Percentiles rank a stretch among this genome's conserved stretches.
Conservation (phyloP, 805 yeast genomes). For the Komagataella mondaviorum region DNA sequence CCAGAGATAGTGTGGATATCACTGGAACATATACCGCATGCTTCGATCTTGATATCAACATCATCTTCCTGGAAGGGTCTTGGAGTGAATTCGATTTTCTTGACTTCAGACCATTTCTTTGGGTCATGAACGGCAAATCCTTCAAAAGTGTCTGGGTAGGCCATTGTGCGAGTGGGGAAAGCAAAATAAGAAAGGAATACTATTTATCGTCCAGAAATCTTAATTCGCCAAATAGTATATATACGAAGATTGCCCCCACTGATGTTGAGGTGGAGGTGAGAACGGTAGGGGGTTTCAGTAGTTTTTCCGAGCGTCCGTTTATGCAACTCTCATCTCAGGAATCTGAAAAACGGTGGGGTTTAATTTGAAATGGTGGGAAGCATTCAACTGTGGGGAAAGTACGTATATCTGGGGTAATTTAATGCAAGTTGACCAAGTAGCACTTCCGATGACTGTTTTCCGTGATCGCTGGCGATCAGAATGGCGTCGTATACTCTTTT, state of each 20-base stretch:
- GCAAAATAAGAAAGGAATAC: too few relatives aligned
- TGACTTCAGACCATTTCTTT: conserved; percentile 10
- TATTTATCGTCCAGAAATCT: too few relatives aligned
- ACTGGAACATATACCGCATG: conserved; percentile 37
- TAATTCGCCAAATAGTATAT: neutral
- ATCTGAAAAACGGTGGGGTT: neutral
- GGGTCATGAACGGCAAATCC: conserved; percentile 15
- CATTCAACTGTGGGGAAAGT: neutral
- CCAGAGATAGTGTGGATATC: conserved; percentile 32
- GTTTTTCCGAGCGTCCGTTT: neutral
- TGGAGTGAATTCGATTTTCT: conserved; percentile 9
- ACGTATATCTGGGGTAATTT: neutral
- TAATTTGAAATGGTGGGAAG: neutral
- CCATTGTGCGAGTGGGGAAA: neutral
- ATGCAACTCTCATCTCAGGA: neutral
- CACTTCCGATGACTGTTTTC: too few relatives aligned
- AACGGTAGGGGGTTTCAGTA: neutral
- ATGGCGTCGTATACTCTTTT: neutral
- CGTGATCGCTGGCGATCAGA: neutral
- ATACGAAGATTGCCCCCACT: neutral
- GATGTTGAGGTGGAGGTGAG: neutral
- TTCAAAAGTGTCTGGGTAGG: conserved; percentile 8
- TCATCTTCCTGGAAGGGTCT: conserved; percentile 17
- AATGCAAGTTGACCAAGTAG: neutral
- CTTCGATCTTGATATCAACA: conserved; percentile 29